Conservation (phyloP, 73 alveolate genomes). For the Strombidium stylifer region DNA sequence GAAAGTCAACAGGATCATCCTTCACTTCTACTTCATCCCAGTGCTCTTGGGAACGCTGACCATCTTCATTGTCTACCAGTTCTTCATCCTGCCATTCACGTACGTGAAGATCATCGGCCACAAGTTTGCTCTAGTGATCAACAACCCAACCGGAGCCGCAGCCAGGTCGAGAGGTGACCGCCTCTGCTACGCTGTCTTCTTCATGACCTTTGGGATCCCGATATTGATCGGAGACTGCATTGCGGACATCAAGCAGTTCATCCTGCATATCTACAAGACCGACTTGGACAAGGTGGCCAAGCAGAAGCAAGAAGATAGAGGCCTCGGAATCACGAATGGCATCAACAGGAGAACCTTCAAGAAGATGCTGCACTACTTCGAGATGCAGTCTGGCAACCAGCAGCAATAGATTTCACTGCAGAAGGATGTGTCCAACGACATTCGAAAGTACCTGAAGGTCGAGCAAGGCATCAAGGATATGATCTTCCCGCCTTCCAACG, state of each 20-base stretch:
- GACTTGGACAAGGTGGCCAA: conserved; percentile 30
- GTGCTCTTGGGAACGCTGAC: neutral
- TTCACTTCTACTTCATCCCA: conserved; percentile 27
- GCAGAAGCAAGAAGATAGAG: conserved; percentile 2
- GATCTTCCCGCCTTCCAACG: no score
- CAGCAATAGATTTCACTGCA: no score
- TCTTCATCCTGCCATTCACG: conserved; percentile 31
- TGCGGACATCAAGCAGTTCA: conserved; percentile 37
- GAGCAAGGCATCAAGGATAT: conserved; percentile 32
- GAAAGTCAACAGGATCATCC: conserved; percentile 4
- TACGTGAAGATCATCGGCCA: conserved; percentile 37
- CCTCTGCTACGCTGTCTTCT: conserved; percentile 33
- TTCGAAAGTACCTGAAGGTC: conserved; percentile 29
- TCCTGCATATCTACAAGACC: conserved; percentile 28
- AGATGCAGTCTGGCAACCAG: conserved; percentile 19
- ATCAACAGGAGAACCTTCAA: conserved; percentile 29
- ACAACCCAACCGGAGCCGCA: conserved; percentile 29
- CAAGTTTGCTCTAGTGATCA: conserved; percentile 39
- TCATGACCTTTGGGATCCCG: conserved; percentile 27
- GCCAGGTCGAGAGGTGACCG: conserved; percentile 33
- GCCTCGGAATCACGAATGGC: neutral
- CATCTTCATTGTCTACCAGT: conserved; percentile 9
- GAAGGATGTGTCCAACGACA: conserved; percentile 34
- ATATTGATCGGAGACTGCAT: conserved; percentile 3
- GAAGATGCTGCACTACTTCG: conserved; percentile 34